Evolutionary conservation across 164 flowering plant genomes (phyloP).

Genomic region (Hamamelis virginiana): DNA sequence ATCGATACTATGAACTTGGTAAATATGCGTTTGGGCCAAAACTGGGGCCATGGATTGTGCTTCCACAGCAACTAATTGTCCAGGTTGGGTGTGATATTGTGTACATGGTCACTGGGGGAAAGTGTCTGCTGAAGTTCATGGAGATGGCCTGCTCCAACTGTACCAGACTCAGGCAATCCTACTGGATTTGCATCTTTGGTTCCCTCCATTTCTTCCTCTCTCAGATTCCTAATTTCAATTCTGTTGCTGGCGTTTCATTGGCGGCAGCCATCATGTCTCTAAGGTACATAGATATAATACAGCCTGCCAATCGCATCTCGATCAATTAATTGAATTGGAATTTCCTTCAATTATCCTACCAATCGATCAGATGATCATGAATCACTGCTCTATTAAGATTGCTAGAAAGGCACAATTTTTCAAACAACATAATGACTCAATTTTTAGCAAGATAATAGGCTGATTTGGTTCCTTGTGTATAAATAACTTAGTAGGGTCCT

Average conservation of each 20-base stretch:
- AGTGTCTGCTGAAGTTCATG: constrained; percentile 75
- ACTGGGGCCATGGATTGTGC: constrained; percentile 82
- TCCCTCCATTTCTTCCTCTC: constrained; percentile 74
- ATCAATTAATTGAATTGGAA: too few relatives aligned
- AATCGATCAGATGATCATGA: too few relatives aligned
- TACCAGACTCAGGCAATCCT: constrained; percentile 58
- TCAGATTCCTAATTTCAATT: constrained; percentile 84
- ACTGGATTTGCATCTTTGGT: constrained; percentile 86
- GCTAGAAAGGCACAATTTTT: too few relatives aligned
- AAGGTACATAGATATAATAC: too few relatives aligned
- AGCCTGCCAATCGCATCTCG: too few relatives aligned
- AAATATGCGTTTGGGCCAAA: constrained; percentile 73
- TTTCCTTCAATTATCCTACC: too few relatives aligned
- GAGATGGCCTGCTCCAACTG: constrained; percentile 68
- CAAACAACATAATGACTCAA: too few relatives aligned
- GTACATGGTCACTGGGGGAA: constrained; percentile 93
- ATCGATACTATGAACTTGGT: constrained; percentile 73
- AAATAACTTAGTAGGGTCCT: too few relatives aligned
- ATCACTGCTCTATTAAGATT: too few relatives aligned
- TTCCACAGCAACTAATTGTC: constrained; percentile 87
- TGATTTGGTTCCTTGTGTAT: too few relatives aligned
- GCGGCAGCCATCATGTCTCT: constrained; percentile 93
- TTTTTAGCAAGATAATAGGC: too few relatives aligned
- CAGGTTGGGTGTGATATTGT: constrained; percentile 86
- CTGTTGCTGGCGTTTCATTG: constrained; percentile 79